These are phyloP conservation scores for Myxozyma mucilagina DNA, from an alignment of 805 yeast genomes.

Conservation along the genomic window DNA sequence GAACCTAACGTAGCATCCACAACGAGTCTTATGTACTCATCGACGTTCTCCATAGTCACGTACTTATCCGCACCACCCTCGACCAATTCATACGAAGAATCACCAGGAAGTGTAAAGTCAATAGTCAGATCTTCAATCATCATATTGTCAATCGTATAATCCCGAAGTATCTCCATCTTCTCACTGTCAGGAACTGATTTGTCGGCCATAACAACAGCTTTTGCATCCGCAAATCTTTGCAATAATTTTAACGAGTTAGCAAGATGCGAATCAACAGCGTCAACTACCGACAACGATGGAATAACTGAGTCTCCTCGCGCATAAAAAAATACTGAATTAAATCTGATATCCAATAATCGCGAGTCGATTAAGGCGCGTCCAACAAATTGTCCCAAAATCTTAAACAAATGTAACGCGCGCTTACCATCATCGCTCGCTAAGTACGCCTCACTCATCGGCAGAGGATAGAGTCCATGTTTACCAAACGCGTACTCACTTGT, in stretches of 20 bases:
- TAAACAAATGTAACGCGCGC: constrained; percentile 55
- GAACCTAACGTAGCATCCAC: constrained; percentile 57
- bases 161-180: constrained; percentile 12
- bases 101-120: constrained; percentile 76
- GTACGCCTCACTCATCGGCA: constrained; percentile 48
- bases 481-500: constrained; percentile 45
- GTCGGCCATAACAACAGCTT: constrained; percentile 24
- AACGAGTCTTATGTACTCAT: constrained; percentile 56
- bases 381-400: constrained; percentile 73
- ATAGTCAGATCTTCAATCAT: constrained; percentile 58
- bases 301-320: constrained; percentile 35
- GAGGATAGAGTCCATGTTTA: constrained; percentile 68
- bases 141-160: constrained; percentile 41
- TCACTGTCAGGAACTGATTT: constrained; percentile 11
- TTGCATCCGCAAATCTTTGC: constrained; percentile 45
- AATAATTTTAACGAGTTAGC: constrained; percentile 60
- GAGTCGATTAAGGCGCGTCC: constrained; percentile 86
- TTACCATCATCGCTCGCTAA: constrained; percentile 42
- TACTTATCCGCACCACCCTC: constrained; percentile 54
- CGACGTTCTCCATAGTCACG: constrained; percentile 57
- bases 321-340: constrained; percentile 70
- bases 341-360: constrained; percentile 79
- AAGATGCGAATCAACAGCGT: constrained; percentile 57
- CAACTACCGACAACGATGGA: constrained; percentile 45
- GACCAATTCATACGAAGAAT: constrained; percentile 57